Percentiles rank a stretch among this genome's conserved stretches.
phyloP scores from a whole-genome alignment of 306 rosid genomes.

The Pyrus communis region DNA sequence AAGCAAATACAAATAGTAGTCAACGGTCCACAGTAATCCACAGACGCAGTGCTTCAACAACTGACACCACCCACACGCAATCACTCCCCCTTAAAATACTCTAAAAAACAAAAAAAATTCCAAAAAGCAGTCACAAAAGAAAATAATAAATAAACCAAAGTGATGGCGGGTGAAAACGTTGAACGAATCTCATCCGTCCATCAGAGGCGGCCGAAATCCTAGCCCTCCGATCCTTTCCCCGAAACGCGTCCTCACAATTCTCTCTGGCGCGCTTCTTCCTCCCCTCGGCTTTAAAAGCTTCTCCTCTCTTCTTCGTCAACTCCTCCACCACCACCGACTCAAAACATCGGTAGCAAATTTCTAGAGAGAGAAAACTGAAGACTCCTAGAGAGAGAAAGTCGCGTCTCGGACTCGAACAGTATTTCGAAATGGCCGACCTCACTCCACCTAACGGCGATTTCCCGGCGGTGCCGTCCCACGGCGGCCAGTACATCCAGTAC shows the following conservation, averaged over 20 bases:
- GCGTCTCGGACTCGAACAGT: background rate
- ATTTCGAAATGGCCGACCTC: conserved; percentile 45
- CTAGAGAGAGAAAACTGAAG: background rate
- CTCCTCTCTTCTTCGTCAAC: conserved; percentile 9
- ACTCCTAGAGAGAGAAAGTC: conserved; percentile 20
- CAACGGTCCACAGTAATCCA: background rate
- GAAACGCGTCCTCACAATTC: conserved; percentile 25
- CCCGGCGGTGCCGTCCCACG: conserved; percentile 60
- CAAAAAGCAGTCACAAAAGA: conserved; percentile 5
- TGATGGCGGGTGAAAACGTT: conserved; percentile 46
- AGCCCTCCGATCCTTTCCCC: conserved; percentile 26
- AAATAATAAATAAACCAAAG: background rate
- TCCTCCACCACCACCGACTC: background rate
- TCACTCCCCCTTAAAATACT: background rate
- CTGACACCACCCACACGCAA: background rate
- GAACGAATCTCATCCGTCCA: conserved; percentile 35
- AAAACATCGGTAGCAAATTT: background rate
- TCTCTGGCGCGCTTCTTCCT: conserved; percentile 39
- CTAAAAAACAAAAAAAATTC: background rate
- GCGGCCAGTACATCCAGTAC: conserved; percentile 74
- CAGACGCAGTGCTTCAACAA: background rate
- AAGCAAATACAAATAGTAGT: background rate
- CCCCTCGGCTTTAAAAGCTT: background rate
- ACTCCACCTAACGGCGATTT: conserved; percentile 38
- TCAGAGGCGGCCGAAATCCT: conserved; percentile 57